Percentiles rank a stretch among this genome's conserved stretches.
Evolutionary conservation across 306 rosid genomes (phyloP).

Genomic region (Trifolium pratense): DNA sequence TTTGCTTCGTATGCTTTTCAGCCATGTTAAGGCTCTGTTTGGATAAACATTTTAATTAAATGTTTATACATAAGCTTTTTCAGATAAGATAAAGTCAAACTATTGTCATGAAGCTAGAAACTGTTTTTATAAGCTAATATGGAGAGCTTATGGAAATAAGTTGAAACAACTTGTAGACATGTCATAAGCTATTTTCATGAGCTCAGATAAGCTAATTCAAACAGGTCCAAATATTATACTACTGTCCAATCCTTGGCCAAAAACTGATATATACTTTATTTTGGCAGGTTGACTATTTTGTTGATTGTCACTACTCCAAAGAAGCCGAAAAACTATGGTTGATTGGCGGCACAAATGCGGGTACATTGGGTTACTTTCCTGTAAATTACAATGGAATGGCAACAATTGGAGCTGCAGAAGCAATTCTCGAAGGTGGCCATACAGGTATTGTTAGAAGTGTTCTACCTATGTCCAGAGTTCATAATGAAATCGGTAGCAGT

Average conservation of each 20-base stretch:
- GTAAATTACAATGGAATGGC: constrained; percentile 52
- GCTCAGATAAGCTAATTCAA: no score
- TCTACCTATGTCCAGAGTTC: constrained; percentile 62
- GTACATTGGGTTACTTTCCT: constrained; percentile 82
- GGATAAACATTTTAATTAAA: no score
- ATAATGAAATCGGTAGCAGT: constrained; percentile 34
- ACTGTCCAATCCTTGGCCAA: neutral
- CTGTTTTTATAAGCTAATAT: no score
- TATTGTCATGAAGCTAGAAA: no score
- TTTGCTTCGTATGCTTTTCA: constrained; percentile 13
- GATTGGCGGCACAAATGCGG: constrained; percentile 80
- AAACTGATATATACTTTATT: constrained; percentile 22
- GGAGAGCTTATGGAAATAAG: no score
- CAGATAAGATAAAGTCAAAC: no score
- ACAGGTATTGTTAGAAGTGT: constrained; percentile 66
- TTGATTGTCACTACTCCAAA: constrained; percentile 78
- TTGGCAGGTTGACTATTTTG: constrained; percentile 84
- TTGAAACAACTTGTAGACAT: no score
- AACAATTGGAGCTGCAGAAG: constrained; percentile 74
- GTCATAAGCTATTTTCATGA: no score
- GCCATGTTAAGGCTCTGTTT: neutral
- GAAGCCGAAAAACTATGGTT: constrained; percentile 77
- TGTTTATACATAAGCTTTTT: no score
- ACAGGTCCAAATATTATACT: no score
- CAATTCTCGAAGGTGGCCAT: constrained; percentile 91